These are phyloP conservation scores for Sclerotinia minor DNA, from an alignment of 2,329 filamentous ascomycete species.

Conservation along the genomic window DNA sequence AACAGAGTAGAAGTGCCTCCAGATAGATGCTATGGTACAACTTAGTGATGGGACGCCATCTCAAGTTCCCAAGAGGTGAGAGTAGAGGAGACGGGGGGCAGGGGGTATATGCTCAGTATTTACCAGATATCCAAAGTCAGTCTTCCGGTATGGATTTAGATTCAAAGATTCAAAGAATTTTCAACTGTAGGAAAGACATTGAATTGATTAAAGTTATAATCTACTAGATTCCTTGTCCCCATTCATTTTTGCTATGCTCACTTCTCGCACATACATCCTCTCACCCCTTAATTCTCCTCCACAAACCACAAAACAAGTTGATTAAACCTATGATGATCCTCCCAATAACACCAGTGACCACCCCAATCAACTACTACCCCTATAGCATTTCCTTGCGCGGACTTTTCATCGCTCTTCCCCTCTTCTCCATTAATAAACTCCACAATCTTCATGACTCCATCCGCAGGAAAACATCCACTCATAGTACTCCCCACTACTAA, in stretches of 20 bases:
- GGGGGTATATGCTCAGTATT: too few species aligned
- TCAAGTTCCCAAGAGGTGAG: too few species aligned
- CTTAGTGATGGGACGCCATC: too few species aligned
- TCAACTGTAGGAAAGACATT: too few species aligned
- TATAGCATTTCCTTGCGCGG: conserved; percentile 26
- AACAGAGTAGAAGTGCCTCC: too few species aligned
- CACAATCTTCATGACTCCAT: conserved; percentile 39
- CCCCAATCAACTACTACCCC: conserved; percentile 39
- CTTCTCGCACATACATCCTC: not conserved
- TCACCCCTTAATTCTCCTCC: not conserved
- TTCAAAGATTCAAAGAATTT: too few species aligned
- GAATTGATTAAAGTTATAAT: not conserved
- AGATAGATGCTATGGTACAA: too few species aligned
- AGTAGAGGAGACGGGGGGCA: too few species aligned
- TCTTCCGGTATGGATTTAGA: too few species aligned
- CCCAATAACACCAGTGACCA: conserved; percentile 43
- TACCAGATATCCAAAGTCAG: too few species aligned
- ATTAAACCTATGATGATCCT: conserved; percentile 37
- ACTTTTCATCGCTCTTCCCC: not conserved
- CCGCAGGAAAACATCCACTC: conserved; percentile 41
- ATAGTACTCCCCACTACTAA: conserved; percentile 40
- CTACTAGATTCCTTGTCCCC: not conserved
- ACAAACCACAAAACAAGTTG: conserved; percentile 35
- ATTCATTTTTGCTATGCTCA: not conserved
- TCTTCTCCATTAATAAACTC: conserved; percentile 34